A percentile compares a stretch with the other conserved stretches of the same genome.
These are phyloP conservation scores for Skeletonema grethae DNA, from an alignment of 108 stramenopile genomes.

Conservation along the genomic window DNA sequence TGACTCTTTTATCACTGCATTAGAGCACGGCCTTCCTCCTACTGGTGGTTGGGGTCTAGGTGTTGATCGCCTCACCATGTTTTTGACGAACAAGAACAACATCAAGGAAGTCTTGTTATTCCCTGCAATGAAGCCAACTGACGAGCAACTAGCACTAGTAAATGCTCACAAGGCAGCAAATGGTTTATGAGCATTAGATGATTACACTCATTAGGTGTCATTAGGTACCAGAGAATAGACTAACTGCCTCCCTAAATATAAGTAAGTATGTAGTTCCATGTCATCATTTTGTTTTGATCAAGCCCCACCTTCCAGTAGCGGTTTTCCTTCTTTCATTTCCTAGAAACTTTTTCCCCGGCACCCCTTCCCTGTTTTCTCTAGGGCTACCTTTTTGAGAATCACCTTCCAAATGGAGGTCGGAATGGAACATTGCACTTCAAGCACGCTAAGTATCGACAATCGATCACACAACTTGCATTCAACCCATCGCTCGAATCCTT, in stretches of 20 bases:
- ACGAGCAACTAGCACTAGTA: slow-evolving; percentile 76
- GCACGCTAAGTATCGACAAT: neutral
- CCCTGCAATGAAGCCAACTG: slow-evolving; percentile 99
- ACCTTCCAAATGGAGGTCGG: neutral
- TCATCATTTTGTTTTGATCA: too few relatives aligned
- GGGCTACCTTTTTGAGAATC: too few relatives aligned
- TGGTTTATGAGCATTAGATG: neutral
- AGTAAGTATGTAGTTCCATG: too few relatives aligned
- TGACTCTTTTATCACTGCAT: slow-evolving; percentile 94
- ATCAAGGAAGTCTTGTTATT: slow-evolving; percentile 99
- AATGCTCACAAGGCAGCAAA: slow-evolving; percentile 68
- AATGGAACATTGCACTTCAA: neutral
- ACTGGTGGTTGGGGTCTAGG: slow-evolving; percentile 99
- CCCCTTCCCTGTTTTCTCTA: too few relatives aligned
- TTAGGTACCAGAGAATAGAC: neutral
- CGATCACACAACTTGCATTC: neutral
- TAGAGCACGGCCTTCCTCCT: slow-evolving; percentile 98
- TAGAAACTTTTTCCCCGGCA: too few relatives aligned
- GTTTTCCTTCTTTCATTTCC: too few relatives aligned
- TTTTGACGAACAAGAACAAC: slow-evolving; percentile 99
- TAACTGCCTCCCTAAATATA: too few relatives aligned
- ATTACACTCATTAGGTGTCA: neutral
- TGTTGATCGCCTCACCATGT: slow-evolving; percentile 99
- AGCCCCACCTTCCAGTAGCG: too few relatives aligned
- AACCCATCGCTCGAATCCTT: neutral